A percentile compares a stretch with the other conserved stretches of the same genome.
phyloP scores from a whole-genome alignment of 2,329 filamentous ascomycete genomes.

The Colletotrichum sp. region DNA sequence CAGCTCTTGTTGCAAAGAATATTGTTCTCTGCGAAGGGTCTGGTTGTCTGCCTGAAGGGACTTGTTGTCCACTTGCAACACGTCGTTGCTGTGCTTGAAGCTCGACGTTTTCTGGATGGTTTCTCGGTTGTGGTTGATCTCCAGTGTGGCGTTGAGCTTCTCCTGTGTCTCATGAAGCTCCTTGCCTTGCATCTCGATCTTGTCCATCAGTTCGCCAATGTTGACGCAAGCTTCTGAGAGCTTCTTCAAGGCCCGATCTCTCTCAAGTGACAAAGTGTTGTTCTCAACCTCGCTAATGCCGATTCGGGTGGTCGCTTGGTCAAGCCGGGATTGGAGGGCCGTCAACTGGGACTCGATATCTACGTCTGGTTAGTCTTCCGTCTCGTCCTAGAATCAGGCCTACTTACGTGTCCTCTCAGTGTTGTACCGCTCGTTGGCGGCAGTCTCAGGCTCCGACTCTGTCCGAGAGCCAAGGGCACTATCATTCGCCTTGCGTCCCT shows the following conservation, averaged over 20 bases:
- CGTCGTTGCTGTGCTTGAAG: slow-evolving; percentile 40
- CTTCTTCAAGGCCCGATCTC: slow-evolving; percentile 68
- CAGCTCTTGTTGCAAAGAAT: slow-evolving; percentile 42
- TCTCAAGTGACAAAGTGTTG: slow-evolving; percentile 66
- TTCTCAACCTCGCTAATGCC: slow-evolving; percentile 68
- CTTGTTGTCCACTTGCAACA: slow-evolving; percentile 44
- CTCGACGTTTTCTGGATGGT: slow-evolving; percentile 43
- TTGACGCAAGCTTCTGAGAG: slow-evolving; percentile 65
- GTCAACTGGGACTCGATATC: slow-evolving; percentile 65
- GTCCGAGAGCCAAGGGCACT: slow-evolving; percentile 38
- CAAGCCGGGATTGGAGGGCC: slow-evolving; percentile 64
- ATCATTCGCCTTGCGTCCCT: slow-evolving; percentile 43
- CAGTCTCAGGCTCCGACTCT: slow-evolving; percentile 47
- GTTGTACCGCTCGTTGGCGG: slow-evolving; percentile 47
- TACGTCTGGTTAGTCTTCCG: slow-evolving; percentile 27
- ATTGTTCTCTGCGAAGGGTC: slow-evolving; percentile 37
- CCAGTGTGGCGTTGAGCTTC: slow-evolving; percentile 43
- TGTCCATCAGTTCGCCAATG: slow-evolving; percentile 54
- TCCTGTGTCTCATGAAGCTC: slow-evolving; percentile 47
- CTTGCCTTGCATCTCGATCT: slow-evolving; percentile 44
- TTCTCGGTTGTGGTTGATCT: slow-evolving; percentile 2
- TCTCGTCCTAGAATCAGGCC: not conserved
- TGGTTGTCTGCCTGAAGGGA: slow-evolving; percentile 47
- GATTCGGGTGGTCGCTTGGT: slow-evolving; percentile 66
- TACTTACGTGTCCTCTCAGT: slow-evolving; percentile 63